phyloP scores from a whole-genome alignment of 768 basidiomycete species.

The Xerocomus brunneocitrinus region DNA sequence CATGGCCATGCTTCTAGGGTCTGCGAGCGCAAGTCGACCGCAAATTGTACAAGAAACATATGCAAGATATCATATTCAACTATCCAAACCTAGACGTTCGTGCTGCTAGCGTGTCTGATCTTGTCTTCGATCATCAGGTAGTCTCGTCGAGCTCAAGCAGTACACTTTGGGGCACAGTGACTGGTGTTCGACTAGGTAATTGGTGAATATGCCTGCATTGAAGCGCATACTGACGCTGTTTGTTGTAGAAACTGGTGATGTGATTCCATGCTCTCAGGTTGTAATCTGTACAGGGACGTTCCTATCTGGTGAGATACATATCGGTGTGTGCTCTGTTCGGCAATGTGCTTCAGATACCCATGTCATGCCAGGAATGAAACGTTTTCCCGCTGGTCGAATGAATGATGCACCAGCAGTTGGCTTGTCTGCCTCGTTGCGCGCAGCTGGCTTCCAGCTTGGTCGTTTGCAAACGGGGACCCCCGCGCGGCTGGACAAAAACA shows the following conservation, averaged over 20 bases:
- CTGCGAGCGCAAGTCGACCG: conserved; percentile 88
- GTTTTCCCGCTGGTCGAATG: conserved; percentile 74
- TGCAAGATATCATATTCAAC: conserved; percentile 63
- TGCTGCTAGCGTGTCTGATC: conserved; percentile 74
- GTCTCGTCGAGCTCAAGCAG: conserved; percentile 21
- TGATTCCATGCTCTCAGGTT: conserved; percentile 73
- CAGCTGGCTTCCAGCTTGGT: conserved; percentile 77
- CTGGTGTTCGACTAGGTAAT: conserved; percentile 67
- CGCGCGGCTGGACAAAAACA: conserved; percentile 64
- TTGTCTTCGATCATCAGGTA: conserved; percentile 54
- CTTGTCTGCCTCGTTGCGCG: conserved; percentile 67
- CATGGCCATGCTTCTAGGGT: conserved; percentile 46
- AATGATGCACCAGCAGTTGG: conserved; percentile 68
- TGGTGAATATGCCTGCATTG: neutral
- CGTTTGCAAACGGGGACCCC: conserved; percentile 87
- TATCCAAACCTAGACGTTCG: conserved; percentile 68
- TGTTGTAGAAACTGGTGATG: conserved; percentile 61
- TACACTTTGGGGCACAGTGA: conserved; percentile 47
- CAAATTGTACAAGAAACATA: conserved; percentile 74
- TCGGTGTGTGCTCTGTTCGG: conserved; percentile 44
- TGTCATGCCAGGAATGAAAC: conserved; percentile 49
- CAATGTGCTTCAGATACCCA: neutral
- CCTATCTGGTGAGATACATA: conserved; percentile 86
- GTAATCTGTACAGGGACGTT: conserved; percentile 92
- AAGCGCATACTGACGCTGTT: neutral